Evolutionary conservation across 768 basidiomycete species (phyloP), one percentile per base, ranked within the genome.

Genomic region (Boletellus sp.): DNA sequence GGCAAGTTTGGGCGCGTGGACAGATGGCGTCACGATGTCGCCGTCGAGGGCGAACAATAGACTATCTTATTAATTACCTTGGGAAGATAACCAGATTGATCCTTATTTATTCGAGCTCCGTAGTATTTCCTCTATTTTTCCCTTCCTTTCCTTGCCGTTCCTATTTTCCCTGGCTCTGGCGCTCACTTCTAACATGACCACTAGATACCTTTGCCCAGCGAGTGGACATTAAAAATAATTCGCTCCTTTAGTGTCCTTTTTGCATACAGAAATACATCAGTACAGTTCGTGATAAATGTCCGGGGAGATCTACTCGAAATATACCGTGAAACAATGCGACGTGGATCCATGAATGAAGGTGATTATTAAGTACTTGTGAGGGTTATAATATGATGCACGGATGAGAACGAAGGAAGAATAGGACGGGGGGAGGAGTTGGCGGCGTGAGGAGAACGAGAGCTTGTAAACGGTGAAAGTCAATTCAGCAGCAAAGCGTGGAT

Each of bases 21-120:
- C 65, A 78, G 79, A 52, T 92, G 90, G 90, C 80, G 90, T 55
- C 82, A 78, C 53, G 81, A 88, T 58, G 87, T 92, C 39, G 82
- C 79, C 16, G 80, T 85, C 11, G 87, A 87, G 56, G 84, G 83
- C n/a, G 74, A 80, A 49, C 60, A 53, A 34, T 67, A 63, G 45
- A 51, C 19, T 49, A 50, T 35, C n/a, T 53, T 53, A 51, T 39
- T 24, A 23, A 37, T 36, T n/a, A 35, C 36, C 37, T 42, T 60
- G 48, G 49, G 44, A 47, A 41, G 26, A 55, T 40, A 39, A 52
- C 50, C 52, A 17, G 24, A 20, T 48, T 45, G 3, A 33, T 54
- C 60, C 38, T 41, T 47, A 42, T 55, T 44, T 52, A 48, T 51
- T 20, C 26, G 28, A 34, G n/a, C 17, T 17, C 10, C 17, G 11